Evolutionary conservation across 805 yeast species (phyloP).

Genomic region (Candida anglica): DNA sequence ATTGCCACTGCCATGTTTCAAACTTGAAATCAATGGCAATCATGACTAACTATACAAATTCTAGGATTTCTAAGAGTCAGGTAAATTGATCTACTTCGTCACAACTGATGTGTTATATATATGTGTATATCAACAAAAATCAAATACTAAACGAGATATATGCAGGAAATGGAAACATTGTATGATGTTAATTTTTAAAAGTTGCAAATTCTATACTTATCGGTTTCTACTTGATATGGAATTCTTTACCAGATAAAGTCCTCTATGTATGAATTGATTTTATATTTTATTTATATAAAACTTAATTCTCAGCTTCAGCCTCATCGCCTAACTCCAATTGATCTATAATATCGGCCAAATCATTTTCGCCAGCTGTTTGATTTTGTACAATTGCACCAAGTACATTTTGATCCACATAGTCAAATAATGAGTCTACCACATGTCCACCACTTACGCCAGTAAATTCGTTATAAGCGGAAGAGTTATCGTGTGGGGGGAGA

Average conservation of each 20-base stretch:
- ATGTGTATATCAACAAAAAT: neutral
- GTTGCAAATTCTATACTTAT: too few species aligned
- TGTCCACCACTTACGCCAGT: conserved; percentile 17
- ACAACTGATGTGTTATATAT: too few species aligned
- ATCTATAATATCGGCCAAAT: conserved; percentile 18
- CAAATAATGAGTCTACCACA: conserved; percentile 29
- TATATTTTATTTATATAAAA: conserved; percentile 2
- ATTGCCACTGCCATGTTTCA: conserved; percentile 40
- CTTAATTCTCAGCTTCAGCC: conserved; percentile 1
- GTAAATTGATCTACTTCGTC: neutral
- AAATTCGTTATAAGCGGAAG: conserved; percentile 35
- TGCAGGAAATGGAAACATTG: too few species aligned
- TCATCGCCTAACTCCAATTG: conserved; percentile 13
- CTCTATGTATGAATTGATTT: neutral
- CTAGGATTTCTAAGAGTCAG: neutral
- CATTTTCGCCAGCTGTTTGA: conserved; percentile 22
- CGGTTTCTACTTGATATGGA: neutral
- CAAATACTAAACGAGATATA: too few species aligned
- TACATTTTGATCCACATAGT: conserved; percentile 44
- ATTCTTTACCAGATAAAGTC: neutral
- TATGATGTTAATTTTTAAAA: too few species aligned
- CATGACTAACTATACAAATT: too few species aligned
- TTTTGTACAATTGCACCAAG: conserved; percentile 41
- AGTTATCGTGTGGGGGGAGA: conserved; percentile 52
- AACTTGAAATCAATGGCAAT: conserved; percentile 40